Conservation (phyloP, 1,284 basidiomycete species). For the Sutorius eximius region DNA sequence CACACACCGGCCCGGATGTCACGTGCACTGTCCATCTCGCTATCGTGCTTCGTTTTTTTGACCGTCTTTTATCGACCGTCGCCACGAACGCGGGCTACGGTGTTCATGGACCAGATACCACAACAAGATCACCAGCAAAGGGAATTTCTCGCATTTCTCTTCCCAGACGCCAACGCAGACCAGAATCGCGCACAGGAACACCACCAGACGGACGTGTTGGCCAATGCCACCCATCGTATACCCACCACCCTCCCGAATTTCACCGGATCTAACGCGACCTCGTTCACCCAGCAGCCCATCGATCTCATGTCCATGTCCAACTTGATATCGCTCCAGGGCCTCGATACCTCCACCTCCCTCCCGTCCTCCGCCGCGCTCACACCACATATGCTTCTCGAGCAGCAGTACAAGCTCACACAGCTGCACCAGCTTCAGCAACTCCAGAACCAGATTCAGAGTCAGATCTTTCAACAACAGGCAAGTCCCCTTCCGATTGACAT, state of each 20-base stretch:
- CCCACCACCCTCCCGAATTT: conserved; percentile 17
- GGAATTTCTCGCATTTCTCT: conserved; percentile 45
- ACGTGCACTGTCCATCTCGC: too few relatives aligned
- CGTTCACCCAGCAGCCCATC: conserved; percentile 36
- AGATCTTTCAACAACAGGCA: conserved; percentile 85
- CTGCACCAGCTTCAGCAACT: conserved; percentile 76
- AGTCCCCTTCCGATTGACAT: conserved; percentile 12
- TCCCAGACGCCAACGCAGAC: conserved; percentile 33
- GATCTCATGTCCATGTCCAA: conserved; percentile 48
- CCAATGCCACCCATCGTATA: conserved; percentile 15
- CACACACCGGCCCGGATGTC: conserved; percentile 33
- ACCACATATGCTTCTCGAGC: conserved; percentile 50
- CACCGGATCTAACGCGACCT: conserved; percentile 19
- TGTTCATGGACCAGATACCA: conserved; percentile 31
- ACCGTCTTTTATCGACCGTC: too few relatives aligned
- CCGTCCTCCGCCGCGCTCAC: conserved; percentile 30
- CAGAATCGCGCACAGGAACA: conserved; percentile 23
- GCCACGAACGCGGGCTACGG: too few relatives aligned
- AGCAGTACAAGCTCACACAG: conserved; percentile 70
- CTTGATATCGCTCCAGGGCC: conserved; percentile 45
- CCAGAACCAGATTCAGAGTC: conserved; percentile 78
- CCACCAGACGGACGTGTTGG: conserved; percentile 19
- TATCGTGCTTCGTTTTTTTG: too few relatives aligned
- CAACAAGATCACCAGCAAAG: conserved; percentile 39
- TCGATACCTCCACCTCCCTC: conserved; percentile 30